Base-by-base conservation (phyloP, 1,139 yeast species). In the Nakaseomyces bracarensis region DNA sequence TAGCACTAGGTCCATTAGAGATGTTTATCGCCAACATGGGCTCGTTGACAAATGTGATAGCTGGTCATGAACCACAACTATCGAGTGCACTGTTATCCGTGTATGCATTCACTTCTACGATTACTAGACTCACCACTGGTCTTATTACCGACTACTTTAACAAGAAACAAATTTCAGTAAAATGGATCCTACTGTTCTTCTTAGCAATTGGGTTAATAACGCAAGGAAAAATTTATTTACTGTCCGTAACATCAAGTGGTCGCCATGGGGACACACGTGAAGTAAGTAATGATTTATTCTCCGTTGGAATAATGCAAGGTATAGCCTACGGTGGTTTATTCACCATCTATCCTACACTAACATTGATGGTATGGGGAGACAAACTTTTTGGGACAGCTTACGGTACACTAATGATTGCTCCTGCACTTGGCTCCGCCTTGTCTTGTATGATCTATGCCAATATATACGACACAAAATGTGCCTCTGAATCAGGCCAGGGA, bases 361-460 rank as follows among this genome's bases (percentile, higher is more conserved):
- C 84, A 3, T 81, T 95, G 1, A 70, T 79, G 3, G 74, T 83
- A 1, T 91, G 96, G 96, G 96, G 97, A 0, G 75, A 84, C 28
- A 89, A 83, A 43, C 74, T 85, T 40, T 78, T 91, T 59, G 97
- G 97, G 0, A 82, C 95, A 2, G 82, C 93, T 1, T 91, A 96
- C 89, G 97, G 97, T 2, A 69, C 84, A 23, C 83, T 86, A 56
- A 79, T 89, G 76, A 70, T 85, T 26, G 95, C 95, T 0, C 96
- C 97, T 0, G 96, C 97, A 0, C 51, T 86, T 2, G 96, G 96
- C 1, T 72, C 94, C 1, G 70, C 84, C 5, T 51, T 75, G 1
- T 85, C 74, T 55, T 91, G 95, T 2, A 57, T 83, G 45, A 52
- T 79, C 16, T 89, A 82, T 60, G 96, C 96, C 0, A 58, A 64